phyloP scores from a whole-genome alignment of 805 yeast species.

The Nakazawaea wyomingensis region DNA sequence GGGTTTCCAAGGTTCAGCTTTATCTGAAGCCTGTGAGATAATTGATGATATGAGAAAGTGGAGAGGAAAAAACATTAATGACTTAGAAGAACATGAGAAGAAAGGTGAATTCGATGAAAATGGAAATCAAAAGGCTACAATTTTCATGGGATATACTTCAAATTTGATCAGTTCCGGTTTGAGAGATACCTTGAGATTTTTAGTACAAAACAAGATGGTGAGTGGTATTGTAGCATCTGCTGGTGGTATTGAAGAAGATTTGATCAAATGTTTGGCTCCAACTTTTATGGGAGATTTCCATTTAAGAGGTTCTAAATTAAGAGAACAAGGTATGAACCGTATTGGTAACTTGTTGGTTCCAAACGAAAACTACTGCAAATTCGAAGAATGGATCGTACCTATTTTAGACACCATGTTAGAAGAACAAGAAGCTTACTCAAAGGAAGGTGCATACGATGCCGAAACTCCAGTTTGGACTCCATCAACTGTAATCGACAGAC shows the following conservation, averaged over 20 bases:
- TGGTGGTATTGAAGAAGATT: slow-evolving; percentile 97
- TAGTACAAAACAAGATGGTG: slow-evolving; percentile 92
- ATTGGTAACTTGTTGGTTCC: slow-evolving; percentile 97
- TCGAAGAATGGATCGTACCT: slow-evolving; percentile 99
- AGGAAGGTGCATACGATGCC: slow-evolving; percentile 58
- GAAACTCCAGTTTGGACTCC: slow-evolving; percentile 89
- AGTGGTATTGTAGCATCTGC: slow-evolving; percentile 96
- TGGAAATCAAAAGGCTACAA: slow-evolving; percentile 80
- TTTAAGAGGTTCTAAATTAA: slow-evolving; percentile 70
- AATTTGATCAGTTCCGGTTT: slow-evolving; percentile 92
- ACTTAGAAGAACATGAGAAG: slow-evolving; percentile 61
- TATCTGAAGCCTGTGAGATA: slow-evolving; percentile 86
- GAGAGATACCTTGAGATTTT: slow-evolving; percentile 81
- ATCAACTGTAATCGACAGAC: slow-evolving; percentile 81
- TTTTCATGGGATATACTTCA: slow-evolving; percentile 94
- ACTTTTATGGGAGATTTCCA: slow-evolving; percentile 91
- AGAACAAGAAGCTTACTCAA: slow-evolving; percentile 71
- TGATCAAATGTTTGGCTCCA: slow-evolving; percentile 94
- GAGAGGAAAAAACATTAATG: slow-evolving; percentile 78
- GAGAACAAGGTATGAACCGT: slow-evolving; percentile 96
- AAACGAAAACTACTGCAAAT: slow-evolving; percentile 93
- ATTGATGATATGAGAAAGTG: slow-evolving; percentile 88
- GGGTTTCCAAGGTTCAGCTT: slow-evolving; percentile 95
- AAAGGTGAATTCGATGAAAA: slow-evolving; percentile 74
- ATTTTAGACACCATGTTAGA: slow-evolving; percentile 79